A percentile compares a stretch with the other conserved stretches of the same genome.
Conservation (phyloP, 2,329 filamentous ascomycete species). For the Ophiocordyceps unilateralis region DNA sequence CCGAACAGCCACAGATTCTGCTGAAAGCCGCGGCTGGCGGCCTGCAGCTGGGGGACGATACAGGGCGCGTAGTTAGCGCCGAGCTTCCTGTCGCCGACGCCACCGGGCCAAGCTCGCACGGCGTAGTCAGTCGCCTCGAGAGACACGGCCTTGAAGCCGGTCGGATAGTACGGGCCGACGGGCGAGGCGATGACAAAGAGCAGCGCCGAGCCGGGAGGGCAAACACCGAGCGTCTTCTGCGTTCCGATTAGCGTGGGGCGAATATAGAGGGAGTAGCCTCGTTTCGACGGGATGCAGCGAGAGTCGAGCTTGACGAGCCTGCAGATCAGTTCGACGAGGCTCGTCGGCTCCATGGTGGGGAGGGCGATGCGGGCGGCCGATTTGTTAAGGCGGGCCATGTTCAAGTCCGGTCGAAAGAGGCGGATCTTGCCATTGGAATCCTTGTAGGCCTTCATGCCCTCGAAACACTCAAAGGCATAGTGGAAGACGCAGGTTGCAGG, state of each 20-base stretch:
- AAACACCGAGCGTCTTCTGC: slow-evolving; percentile 82
- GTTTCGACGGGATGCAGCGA: slow-evolving; percentile 72
- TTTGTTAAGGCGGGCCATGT: slow-evolving; percentile 90
- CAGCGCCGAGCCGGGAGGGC: slow-evolving; percentile 77
- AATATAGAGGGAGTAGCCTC: slow-evolving; percentile 89
- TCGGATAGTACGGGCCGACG: slow-evolving; percentile 95
- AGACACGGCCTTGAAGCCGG: slow-evolving; percentile 92
- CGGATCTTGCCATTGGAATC: slow-evolving; percentile 62
- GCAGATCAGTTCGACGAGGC: slow-evolving; percentile 66
- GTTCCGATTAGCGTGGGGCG: slow-evolving; percentile 96
- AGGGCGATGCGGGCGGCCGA: slow-evolving; percentile 83
- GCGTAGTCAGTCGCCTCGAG: slow-evolving; percentile 94
- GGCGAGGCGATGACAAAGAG: slow-evolving; percentile 92
- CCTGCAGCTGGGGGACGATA: slow-evolving; percentile 89
- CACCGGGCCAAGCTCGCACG: slow-evolving; percentile 92
- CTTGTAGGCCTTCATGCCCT: slow-evolving; percentile 99
- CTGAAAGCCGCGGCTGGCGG: slow-evolving; percentile 81
- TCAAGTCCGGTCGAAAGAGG: slow-evolving; percentile 86
- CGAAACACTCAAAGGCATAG: slow-evolving; percentile 96
- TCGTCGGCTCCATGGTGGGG: slow-evolving; percentile 62
- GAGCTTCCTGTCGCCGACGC: slow-evolving; percentile 95
- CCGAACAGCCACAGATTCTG: slow-evolving; percentile 98
- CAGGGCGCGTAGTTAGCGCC: slow-evolving; percentile 99
- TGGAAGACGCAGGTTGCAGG: slow-evolving; percentile 95
- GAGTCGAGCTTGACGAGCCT: slow-evolving; percentile 66